Evolutionary conservation across 768 basidiomycete species (phyloP), one percentile per base, ranked within the genome.

Genomic region (Termitomyces sp.): DNA sequence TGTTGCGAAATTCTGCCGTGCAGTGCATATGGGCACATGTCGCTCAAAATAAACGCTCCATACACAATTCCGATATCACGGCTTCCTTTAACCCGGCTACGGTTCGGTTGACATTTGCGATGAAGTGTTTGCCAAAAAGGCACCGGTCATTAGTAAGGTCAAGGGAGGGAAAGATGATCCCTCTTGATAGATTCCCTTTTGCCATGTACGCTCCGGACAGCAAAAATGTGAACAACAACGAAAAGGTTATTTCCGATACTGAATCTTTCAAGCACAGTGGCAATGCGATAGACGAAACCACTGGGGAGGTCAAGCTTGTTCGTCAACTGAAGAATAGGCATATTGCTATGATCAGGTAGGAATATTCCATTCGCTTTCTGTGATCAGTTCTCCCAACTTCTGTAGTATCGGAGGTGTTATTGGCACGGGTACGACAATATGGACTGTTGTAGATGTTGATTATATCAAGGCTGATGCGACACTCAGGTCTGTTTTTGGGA

Each of bases 301-400:
- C 55, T 28, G 59, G 59, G 2, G 61, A 66, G 33, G 59, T 55
- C 55, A 68, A 68, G 44, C 80, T 86, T 41, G 71, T 78, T 11
- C 78, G 85, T 48, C 85, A 87, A 68, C 72, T 87, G 61, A 87
- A 87, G 68, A 89, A 88, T 64, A 76, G 89, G 15, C 90, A 91
- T 66, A 78, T 91, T 57, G 86, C 89, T 50, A 89, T 91, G 88
- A 90, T 91, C 62, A 89, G 87, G 86, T 38, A 42, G 43, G 30
- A 9, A 45, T 41, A 42, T 28, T 26, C 17, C 2, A 10, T 44
- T 31, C 45, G 1, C 38, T 31, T 26, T n/a, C 26, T 14, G 26
- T 28, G 26, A 19, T 9, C 42, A 40, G 30, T 43, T 63, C 15
- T 55, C 52, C 45, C 33, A 40, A 15, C 19, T 42, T 31, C 0